phyloP scores from a whole-genome alignment of 805 yeast species.

The Priceomyces castillae region DNA sequence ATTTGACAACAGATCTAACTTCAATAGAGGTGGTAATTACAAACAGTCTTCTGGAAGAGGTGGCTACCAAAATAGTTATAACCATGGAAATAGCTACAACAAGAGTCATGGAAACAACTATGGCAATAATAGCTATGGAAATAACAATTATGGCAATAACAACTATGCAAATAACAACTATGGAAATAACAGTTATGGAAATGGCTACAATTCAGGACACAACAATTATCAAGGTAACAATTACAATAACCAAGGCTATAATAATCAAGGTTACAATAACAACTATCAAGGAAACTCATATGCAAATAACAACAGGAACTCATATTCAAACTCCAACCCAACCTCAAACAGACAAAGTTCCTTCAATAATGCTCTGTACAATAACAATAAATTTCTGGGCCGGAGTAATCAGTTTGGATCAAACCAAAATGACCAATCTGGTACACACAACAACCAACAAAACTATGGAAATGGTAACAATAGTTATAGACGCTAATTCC shows the following conservation, averaged over 20 bases:
- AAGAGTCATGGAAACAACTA: conserved; percentile 12
- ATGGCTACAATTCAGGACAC: conserved; percentile 7
- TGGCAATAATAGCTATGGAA: conserved; percentile 11
- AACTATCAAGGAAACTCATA: conserved; percentile 4
- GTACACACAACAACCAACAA: neutral
- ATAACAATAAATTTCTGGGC: neutral
- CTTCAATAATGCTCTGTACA: conserved; percentile 2
- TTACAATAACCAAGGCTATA: conserved; percentile 10
- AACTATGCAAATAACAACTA: conserved; percentile 5
- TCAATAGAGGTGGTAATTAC: conserved; percentile 7
- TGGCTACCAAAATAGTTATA: conserved; percentile 11
- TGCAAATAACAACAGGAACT: conserved; percentile 4
- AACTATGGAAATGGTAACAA: neutral
- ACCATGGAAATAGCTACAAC: conserved; percentile 4
- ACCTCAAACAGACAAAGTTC: neutral
- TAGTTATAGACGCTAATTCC: conserved; percentile 5
- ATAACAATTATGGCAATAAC: conserved; percentile 7
- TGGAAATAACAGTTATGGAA: conserved; percentile 6
- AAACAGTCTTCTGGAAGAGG: conserved; percentile 5
- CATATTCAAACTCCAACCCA: neutral
- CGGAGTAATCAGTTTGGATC: neutral
- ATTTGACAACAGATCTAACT: conserved; percentile 6
- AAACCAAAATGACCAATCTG: neutral
- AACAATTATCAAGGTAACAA: conserved; percentile 11
- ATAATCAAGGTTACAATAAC: conserved; percentile 6